Evolutionary conservation across 495 filamentous ascomycete species (phyloP).

Genomic region (Podospora didyma): DNA sequence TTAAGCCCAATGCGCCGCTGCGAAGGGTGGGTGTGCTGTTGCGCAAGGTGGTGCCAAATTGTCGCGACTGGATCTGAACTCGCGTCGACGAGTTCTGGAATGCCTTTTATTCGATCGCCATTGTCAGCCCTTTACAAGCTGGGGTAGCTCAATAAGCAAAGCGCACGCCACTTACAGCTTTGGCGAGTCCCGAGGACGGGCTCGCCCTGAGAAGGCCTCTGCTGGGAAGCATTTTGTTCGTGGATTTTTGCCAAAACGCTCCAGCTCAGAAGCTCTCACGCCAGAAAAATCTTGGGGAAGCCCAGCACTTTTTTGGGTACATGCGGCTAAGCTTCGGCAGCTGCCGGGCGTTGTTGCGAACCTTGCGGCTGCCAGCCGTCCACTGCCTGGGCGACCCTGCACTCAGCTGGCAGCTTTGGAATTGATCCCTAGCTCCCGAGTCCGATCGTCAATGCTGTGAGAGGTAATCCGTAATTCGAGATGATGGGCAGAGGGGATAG

Average conservation of each 20-base stretch:
- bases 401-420: no score
- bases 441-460: no score
- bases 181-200: conserved; percentile 38
- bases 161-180: conserved; percentile 18
- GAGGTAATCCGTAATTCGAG: no score
- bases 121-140: not conserved
- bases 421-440: no score
- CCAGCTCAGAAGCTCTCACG: not conserved
- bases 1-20: not conserved
- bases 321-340: not conserved
- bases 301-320: not conserved
- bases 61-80: conserved; percentile 11
- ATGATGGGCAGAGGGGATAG: no score
- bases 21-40: conserved; percentile 2
- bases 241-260: not conserved
- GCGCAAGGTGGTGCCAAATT: conserved; percentile 29
- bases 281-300: not conserved
- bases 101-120: conserved; percentile 6
- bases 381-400: not conserved
- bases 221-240: conserved; percentile 48
- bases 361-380: not conserved
- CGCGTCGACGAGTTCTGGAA: conserved; percentile 12
- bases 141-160: no score
- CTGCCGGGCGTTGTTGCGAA: not conserved
- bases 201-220: conserved; percentile 45